These are phyloP conservation scores for Dactylorhiza incarnata DNA, from an alignment of 106 monocot genomes.

Conservation along the genomic window DNA sequence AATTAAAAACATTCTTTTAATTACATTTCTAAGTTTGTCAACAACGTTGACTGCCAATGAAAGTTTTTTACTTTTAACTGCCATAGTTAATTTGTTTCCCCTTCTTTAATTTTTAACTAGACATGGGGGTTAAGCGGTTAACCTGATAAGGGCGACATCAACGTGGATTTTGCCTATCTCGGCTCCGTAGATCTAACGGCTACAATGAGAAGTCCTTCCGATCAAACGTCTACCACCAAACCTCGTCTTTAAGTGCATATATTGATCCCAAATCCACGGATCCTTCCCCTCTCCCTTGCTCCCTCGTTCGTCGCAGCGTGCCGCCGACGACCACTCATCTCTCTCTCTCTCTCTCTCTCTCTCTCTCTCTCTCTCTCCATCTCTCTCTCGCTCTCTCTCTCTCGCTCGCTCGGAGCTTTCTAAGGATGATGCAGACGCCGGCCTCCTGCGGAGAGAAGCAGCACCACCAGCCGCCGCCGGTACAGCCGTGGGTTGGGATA, in stretches of 20 bases:
- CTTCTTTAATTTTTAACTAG: not conserved
- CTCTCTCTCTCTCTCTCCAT: too few species aligned
- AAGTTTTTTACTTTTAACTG: too few species aligned
- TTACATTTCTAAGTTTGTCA: too few species aligned
- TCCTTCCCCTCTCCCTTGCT: not conserved
- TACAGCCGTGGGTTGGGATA: slow-evolving; percentile 31
- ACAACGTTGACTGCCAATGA: too few species aligned
- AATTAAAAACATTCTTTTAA: too few species aligned
- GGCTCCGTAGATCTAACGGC: slow-evolving; percentile 13
- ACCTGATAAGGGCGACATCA: not conserved
- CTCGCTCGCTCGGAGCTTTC: not conserved
- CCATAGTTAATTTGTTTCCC: too few species aligned
- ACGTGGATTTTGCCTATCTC: not conserved
- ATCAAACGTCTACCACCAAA: slow-evolving; percentile 28
- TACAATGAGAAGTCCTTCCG: not conserved
- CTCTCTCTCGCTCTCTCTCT: not conserved
- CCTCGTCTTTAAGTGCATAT: not conserved
- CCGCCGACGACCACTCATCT: not conserved
- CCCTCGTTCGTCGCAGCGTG: not conserved
- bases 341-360: too few species aligned
- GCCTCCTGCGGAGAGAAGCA: slow-evolving; percentile 12
- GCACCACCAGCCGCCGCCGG: not conserved
- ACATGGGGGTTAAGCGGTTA: not conserved
- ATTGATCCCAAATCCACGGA: not conserved
- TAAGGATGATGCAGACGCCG: slow-evolving; percentile 9